phyloP scores from a whole-genome alignment of 2,329 filamentous ascomycete species.

The Neospermospora avenae region DNA sequence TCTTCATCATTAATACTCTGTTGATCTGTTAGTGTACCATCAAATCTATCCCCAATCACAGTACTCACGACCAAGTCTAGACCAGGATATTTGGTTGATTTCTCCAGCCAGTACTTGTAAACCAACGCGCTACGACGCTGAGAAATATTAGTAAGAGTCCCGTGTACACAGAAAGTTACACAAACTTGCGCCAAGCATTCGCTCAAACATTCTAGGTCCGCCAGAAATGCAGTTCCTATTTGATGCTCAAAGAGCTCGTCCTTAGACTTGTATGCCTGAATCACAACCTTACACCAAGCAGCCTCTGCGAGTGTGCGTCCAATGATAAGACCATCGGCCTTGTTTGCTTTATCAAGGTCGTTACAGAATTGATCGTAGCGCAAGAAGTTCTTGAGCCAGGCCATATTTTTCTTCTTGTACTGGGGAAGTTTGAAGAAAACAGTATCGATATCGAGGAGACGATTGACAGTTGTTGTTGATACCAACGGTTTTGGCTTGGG shows the following conservation, averaged over 20 bases:
- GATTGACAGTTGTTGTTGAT: background rate
- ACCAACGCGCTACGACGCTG: background rate
- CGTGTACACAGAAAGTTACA: background rate
- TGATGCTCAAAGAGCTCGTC: background rate
- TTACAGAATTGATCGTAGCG: background rate
- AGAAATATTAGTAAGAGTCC: background rate
- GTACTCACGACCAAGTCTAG: background rate
- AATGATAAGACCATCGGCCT: background rate
- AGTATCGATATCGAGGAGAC: background rate
- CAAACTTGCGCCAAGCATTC: background rate
- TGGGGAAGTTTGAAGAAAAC: background rate
- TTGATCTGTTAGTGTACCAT: background rate
- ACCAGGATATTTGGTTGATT: background rate
- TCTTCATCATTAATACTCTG: background rate
- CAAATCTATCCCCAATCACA: background rate
- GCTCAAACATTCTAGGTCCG: background rate
- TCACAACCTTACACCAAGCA: constrained; percentile 1
- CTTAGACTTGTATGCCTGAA: background rate
- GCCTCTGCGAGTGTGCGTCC: background rate
- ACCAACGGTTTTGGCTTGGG: background rate
- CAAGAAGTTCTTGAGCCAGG: background rate
- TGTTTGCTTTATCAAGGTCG: background rate
- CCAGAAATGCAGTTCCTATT: background rate
- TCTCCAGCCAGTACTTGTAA: background rate
- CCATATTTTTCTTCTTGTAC: background rate